Conservation (phyloP, 1,284 basidiomycete species). For the Dichomitus squalens region DNA sequence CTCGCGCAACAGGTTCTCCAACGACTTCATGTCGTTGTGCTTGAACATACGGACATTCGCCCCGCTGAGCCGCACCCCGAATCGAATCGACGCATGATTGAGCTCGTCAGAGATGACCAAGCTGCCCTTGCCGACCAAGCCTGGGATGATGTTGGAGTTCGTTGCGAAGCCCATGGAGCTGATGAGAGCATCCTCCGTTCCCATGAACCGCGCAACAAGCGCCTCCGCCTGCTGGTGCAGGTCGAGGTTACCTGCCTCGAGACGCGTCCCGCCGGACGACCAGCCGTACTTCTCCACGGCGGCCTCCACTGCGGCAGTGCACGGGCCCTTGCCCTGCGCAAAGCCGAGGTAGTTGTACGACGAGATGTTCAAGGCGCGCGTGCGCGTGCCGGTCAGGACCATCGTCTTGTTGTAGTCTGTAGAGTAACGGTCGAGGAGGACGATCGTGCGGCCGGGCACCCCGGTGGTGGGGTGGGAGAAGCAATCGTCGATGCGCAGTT, state of each 20-base stretch:
- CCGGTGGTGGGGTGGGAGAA: slow-evolving; percentile 94
- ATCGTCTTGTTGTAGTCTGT: slow-evolving; percentile 85
- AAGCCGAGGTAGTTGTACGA: slow-evolving; percentile 99
- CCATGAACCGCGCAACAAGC: slow-evolving; percentile 89
- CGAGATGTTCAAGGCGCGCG: slow-evolving; percentile 93
- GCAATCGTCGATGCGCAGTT: slow-evolving; percentile 93
- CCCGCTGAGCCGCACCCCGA: slow-evolving; percentile 89
- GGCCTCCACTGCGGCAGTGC: slow-evolving; percentile 91
- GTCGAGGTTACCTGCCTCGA: slow-evolving; percentile 86
- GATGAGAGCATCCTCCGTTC: slow-evolving; percentile 87
- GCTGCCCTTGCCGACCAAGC: slow-evolving; percentile 88
- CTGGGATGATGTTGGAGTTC: slow-evolving; percentile 95
- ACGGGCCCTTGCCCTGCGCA: slow-evolving; percentile 91
- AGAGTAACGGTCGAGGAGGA: slow-evolving; percentile 84
- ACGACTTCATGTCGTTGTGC: slow-evolving; percentile 90
- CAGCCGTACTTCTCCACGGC: slow-evolving; percentile 81
- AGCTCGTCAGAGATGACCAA: slow-evolving; percentile 97
- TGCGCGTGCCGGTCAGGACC: slow-evolving; percentile 77
- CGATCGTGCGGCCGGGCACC: slow-evolving; percentile 93
- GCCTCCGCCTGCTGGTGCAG: slow-evolving; percentile 84
- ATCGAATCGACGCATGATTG: slow-evolving; percentile 96
- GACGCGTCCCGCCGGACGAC: slow-evolving; percentile 74
- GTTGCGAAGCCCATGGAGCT: slow-evolving; percentile 98
- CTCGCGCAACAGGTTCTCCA: slow-evolving; percentile 87
- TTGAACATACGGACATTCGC: slow-evolving; percentile 94